These are phyloP conservation scores for Candida sanyiensis DNA, from an alignment of 805 yeast genomes.

Conservation along the genomic window DNA sequence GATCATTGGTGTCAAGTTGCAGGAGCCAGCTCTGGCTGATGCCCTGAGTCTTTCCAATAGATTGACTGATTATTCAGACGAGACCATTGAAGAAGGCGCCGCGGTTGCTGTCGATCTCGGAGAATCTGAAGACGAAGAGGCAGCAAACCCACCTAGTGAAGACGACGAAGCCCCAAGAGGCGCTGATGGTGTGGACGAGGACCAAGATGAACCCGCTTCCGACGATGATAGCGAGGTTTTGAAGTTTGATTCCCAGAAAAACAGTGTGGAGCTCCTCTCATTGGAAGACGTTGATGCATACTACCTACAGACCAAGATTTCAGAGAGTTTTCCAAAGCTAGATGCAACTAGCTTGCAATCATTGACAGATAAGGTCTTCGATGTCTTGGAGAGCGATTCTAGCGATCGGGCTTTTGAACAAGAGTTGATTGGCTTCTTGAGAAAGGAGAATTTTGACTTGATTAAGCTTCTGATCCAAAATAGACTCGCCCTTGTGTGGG, in stretches of 20 bases:
- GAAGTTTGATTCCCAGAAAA: constrained; percentile 16
- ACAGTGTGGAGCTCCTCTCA: constrained; percentile 19
- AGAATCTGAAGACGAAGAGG: constrained; percentile 27
- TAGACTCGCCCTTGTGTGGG: constrained; percentile 48
- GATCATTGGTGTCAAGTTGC: constrained; percentile 32
- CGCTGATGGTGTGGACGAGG: constrained; percentile 25
- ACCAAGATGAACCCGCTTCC: constrained; percentile 26
- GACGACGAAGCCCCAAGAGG: no score
- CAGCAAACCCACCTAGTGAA: constrained; percentile 22
- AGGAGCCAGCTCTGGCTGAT: constrained; percentile 26
- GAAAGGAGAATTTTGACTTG: constrained; percentile 45
- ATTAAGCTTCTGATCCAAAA: constrained; percentile 46
- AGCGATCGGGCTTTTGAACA: constrained; percentile 45
- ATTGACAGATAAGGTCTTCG: constrained; percentile 35
- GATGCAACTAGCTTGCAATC: constrained; percentile 39
- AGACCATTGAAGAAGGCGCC: constrained; percentile 37
- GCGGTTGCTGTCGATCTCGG: constrained; percentile 27
- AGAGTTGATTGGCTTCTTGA: constrained; percentile 47
- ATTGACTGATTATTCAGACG: constrained; percentile 44
- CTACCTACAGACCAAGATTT: constrained; percentile 50
- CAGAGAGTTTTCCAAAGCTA: constrained; percentile 27
- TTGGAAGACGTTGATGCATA: constrained; percentile 40
- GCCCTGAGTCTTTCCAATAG: constrained; percentile 35
- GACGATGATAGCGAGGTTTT: constrained; percentile 26
- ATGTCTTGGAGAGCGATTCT: constrained; percentile 33